Conservation (phyloP, 768 basidiomycete genomes). For the Megacollybia marginata region DNA sequence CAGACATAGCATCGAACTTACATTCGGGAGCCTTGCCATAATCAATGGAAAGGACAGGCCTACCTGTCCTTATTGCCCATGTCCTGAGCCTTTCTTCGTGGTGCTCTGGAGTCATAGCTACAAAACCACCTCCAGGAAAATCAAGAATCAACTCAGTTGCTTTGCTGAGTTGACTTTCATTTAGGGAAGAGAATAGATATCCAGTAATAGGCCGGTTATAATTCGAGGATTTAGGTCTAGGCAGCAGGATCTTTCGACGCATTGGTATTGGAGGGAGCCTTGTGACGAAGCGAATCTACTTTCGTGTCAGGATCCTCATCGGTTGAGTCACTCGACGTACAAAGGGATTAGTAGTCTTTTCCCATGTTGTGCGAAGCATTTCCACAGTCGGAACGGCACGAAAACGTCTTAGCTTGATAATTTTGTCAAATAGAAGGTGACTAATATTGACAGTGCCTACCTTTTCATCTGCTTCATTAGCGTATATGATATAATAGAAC, state of each 20-base stretch:
- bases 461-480: slow-evolving; percentile 94
- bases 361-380: slow-evolving; percentile 94
- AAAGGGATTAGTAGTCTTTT: slow-evolving; percentile 92
- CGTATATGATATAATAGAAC: slow-evolving; percentile 78
- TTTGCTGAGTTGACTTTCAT: slow-evolving; percentile 52
- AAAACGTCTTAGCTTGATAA: slow-evolving; percentile 73
- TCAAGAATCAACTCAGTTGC: slow-evolving; percentile 84
- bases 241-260: slow-evolving; percentile 71
- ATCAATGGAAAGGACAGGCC: slow-evolving; percentile 79
- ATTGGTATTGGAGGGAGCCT: slow-evolving; percentile 55
- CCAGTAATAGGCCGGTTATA: slow-evolving; percentile 79
- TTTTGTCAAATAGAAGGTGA: neutral
- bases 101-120: slow-evolving; percentile 93
- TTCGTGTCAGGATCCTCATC: slow-evolving; percentile 1
- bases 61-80: slow-evolving; percentile 78
- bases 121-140: slow-evolving; percentile 93
- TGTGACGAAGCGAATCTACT: slow-evolving; percentile 62
- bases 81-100: slow-evolving; percentile 88
- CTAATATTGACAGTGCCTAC: slow-evolving; percentile 30
- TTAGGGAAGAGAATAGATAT: slow-evolving; percentile 75
- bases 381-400: slow-evolving; percentile 93
- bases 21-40: slow-evolving; percentile 98
- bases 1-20: slow-evolving; percentile 18
- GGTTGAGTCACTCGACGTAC: slow-evolving; percentile 32
- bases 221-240: slow-evolving; percentile 68